Evolutionary conservation across 164 flowering plant genomes (phyloP).

Genomic region (Tinospora cordifolia): DNA sequence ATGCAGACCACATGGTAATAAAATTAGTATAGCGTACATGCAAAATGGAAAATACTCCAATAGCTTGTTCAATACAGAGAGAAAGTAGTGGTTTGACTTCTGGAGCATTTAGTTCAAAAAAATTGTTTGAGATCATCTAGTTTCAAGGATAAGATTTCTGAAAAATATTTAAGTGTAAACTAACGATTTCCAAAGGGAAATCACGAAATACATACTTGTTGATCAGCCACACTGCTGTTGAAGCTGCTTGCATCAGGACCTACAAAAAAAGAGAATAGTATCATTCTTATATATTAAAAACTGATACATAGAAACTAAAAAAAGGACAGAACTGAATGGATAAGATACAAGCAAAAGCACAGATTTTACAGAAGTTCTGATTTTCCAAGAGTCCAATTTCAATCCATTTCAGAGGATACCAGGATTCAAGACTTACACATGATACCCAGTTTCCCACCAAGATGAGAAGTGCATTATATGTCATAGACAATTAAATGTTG

Average conservation of each 20-base stretch:
- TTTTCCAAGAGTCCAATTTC: not conserved
- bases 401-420: not conserved
- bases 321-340: not conserved
- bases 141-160: not conserved
- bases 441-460: not conserved
- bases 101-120: not conserved
- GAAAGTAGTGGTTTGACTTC: not conserved
- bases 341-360: not conserved
- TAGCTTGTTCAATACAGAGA: not conserved
- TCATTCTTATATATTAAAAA: conserved; percentile 7
- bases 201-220: conserved; percentile 51
- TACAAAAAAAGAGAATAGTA: conserved; percentile 20
- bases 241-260: conserved; percentile 71
- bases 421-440: not conserved
- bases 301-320: not conserved
- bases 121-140: not conserved
- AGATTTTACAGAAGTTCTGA: not conserved
- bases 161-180: not conserved
- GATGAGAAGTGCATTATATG: not conserved
- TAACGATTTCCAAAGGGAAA: conserved; percentile 6
- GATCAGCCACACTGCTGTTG: conserved; percentile 80
- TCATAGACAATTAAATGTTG: not conserved
- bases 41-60: not conserved
- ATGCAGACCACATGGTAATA: not conserved
- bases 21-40: not conserved